phyloP scores from a whole-genome alignment of 345 rosid genomes.

The Noccaea bulbosa region DNA sequence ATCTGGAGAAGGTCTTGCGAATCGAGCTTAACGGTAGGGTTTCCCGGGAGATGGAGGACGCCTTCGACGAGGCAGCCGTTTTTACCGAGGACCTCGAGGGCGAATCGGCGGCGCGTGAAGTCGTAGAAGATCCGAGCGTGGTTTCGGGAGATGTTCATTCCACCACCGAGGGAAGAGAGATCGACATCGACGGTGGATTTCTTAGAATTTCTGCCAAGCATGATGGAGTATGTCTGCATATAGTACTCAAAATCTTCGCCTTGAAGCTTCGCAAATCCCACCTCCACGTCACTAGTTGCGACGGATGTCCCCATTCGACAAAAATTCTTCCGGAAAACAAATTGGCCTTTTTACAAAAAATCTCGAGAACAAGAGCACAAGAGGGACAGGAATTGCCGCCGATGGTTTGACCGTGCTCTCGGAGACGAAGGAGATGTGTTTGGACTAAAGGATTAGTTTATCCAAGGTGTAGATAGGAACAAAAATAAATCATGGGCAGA shows the following conservation, averaged over 20 bases:
- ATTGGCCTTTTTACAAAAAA: neutral
- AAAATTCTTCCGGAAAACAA: neutral
- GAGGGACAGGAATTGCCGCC: neutral
- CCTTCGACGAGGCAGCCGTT: constrained; percentile 96
- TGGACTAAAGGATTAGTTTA: neutral
- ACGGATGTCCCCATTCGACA: neutral
- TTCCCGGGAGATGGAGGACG: constrained; percentile 89
- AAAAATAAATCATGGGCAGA: too few species aligned
- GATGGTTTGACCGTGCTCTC: neutral
- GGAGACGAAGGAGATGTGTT: constrained; percentile 1
- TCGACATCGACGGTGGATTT: constrained; percentile 93
- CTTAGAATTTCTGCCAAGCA: constrained; percentile 91
- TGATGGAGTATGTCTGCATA: constrained; percentile 92
- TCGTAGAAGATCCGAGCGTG: constrained; percentile 94
- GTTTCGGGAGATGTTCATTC: constrained; percentile 90
- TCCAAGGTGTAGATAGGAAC: neutral
- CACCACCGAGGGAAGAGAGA: constrained; percentile 88
- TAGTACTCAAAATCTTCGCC: constrained; percentile 96
- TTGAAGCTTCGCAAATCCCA: constrained; percentile 92
- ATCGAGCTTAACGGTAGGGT: constrained; percentile 82
- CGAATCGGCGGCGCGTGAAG: constrained; percentile 88
- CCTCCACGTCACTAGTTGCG: constrained; percentile 75
- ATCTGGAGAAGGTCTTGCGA: constrained; percentile 90
- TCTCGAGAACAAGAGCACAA: neutral
- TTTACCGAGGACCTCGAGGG: constrained; percentile 90